Evolutionary conservation across 2,329 filamentous ascomycete species (phyloP), one percentile per base, ranked within the genome.

Genomic region (Eurotiales sp.): DNA sequence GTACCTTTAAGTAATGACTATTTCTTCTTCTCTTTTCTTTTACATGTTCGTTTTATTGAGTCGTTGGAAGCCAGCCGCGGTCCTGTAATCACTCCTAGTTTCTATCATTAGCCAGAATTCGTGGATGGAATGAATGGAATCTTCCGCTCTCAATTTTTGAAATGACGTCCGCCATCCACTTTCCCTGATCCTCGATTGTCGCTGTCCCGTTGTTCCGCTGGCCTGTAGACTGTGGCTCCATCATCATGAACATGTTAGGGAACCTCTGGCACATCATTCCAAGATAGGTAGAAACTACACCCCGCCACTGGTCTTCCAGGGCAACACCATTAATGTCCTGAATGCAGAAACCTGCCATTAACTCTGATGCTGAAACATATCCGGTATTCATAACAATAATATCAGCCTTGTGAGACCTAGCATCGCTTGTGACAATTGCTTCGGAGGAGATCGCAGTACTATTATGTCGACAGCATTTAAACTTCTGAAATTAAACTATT

Each of bases 391-490:
- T 57, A 47, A 66, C 64, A 22, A 76, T 60, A 4, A 67, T 55
- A 47, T 75, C 73, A 1, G 73, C 57, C 3, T 69, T 62, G 21
- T 72, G 57, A 14, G 63, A 54, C 5, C 52, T 62, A 0, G 72
- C 71, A 30, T 75, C 69, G 0, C 60, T 59, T 2, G 67, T 67
- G 8, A 64, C 51, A 34, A 80, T 72, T 0, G 76, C 77, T 60
- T 64, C 0, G 62, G 66, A 58, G 0, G 59, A 55, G 48, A 80
- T 76, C 0, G 68, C 66, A 4, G 71, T 70, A 4, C 67, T 61
- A 15, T 72, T 74, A 77, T 56, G 39, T 74, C 66, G 1, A 81
- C 65, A 1, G 82, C 55, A 11, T 74, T 59, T 2, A 82, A 75
- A 45, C 78, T 74, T 0, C 67, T 59, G 19, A 64, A 61, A 57